Base-by-base conservation (phyloP, 768 basidiomycete genomes). In the Boletus bicolor region DNA sequence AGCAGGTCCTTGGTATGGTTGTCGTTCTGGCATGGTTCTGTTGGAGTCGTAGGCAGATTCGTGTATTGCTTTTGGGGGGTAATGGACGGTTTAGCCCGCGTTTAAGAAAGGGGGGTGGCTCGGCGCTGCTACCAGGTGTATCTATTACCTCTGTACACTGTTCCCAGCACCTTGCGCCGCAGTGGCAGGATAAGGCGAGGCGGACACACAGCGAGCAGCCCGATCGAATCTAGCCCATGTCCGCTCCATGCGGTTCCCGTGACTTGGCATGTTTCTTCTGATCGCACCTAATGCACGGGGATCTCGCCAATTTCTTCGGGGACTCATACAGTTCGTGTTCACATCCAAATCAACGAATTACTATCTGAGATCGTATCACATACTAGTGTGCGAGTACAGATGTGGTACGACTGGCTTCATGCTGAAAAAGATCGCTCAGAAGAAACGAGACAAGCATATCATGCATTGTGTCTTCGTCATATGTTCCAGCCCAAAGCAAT, bases 1-100 rank as follows among this genome's bases (percentile, higher is more conserved):
- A 32, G 61, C 54, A 8, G 68, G n/a, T 17, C 80, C 81, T 32
- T 60, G 63, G 68, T 77, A 79, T 2, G 74, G 72, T 34, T 67
- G 59, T 63, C 77, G 60, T 44, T 63, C 63, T 43, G 60, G 62
- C 71, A 73, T 72, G 19, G 4, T 36, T 49, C 7, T 21, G 19
- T 26, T 36, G 8, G 9, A 28, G 32, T 42, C 39, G 32, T 39
- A 11, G 35, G 37, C 12, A 34, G 32, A n/a, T 30, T 32, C 34
- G 41, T 36, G 21, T 30, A 37, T 15, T 37, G 34, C 12, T 21
- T 9, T 37, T 2, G 49, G 51, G 34, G 19, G 53, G 17, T 19
- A 7, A 19, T 24, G 19, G 11, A 41, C 5, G 5, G 12, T 42
- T 39, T 21, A 12, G 44, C 17, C 32, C 17, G 44, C 1, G 44